Evolutionary conservation across 805 yeast genomes (phyloP), one percentile per base, ranked within the genome.

Genomic region (Naumovozyma castellii): DNA sequence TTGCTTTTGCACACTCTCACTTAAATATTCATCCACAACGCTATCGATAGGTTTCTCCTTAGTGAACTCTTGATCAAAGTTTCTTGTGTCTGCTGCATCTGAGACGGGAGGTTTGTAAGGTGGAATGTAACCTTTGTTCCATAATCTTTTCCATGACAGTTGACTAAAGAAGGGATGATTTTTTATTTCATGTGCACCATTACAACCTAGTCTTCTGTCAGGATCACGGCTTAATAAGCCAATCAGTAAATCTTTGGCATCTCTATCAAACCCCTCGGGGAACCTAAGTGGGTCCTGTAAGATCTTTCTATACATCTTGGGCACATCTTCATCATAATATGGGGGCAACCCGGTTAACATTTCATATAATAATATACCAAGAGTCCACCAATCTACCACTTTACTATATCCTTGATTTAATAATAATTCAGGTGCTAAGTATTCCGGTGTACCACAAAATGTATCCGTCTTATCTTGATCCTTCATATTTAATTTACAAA

Each of bases 331-430:
- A 57, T 90, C 97, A 59, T 84, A 90, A 58, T 85, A 90, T 32
- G 97, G 97, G 2, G 97, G 97, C 49, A 90, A 71, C 0, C 97
- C 95, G 1, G 96, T 86, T 45, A 90, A 69, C 97, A 90, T 90
- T 58, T 88, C 97, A 61, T 85, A 90, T 34, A 90, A 67, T 38
- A 90, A 68, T n/a, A 88, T 86, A 27, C 97, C 97, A 51, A 90
- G 68, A 2, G 97, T 90, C 97, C 97, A 90, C 87, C 95, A 90
- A 62, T 90, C 97, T 17, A 90, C 97, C 12, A 82, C 80, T 61
- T 94, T 78, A 3, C 97, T 87, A 63, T 90, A 90, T 1, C 97
- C 97, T 56, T 84, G 86, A 36, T 90, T 90, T 51, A 86, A 67
- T 36, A 90, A 68, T 49, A 90, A 67, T 62, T 90, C 97, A 1